Evolutionary conservation across 2,329 filamentous ascomycete genomes (phyloP).

Genomic region (Leptographium galeiforme): DNA sequence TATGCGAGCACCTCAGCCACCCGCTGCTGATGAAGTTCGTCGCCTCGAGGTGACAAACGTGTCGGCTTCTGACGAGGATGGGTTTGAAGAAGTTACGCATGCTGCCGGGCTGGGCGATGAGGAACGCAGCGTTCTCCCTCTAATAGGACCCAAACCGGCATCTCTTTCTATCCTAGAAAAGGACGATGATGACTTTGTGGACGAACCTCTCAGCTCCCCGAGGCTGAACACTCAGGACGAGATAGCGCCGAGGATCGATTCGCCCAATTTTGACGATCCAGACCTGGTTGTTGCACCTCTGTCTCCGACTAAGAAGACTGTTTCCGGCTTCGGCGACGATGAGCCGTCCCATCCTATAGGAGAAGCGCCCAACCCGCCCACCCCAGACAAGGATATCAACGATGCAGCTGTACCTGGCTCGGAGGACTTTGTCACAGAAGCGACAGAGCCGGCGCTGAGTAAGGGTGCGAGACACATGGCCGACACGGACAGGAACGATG

Average conservation of each 20-base stretch:
- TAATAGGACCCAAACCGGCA: conserved; percentile 13
- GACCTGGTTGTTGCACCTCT: conserved; percentile 44
- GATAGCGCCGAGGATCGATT: conserved; percentile 30
- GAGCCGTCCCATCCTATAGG: neutral
- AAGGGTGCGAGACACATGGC: conserved; percentile 8
- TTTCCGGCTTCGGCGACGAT: neutral
- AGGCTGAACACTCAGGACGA: conserved; percentile 48
- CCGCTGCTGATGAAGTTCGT: conserved; percentile 49
- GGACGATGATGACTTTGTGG: conserved; percentile 63
- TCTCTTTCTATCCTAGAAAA: conserved; percentile 33
- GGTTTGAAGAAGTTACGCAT: conserved; percentile 77
- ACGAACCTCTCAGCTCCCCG: conserved; percentile 61
- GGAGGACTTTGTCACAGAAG: conserved; percentile 11
- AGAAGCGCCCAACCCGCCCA: neutral
- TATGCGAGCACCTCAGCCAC: conserved; percentile 39
- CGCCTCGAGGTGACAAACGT: conserved; percentile 66
- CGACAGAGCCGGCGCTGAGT: conserved; percentile 10
- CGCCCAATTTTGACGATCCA: conserved; percentile 38
- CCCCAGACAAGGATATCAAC: neutral
- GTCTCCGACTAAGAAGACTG: conserved; percentile 33
- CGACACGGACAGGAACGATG: conserved; percentile 12
- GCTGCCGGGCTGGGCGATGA: conserved; percentile 57
- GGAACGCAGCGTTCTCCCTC: conserved; percentile 25
- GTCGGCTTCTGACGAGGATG: conserved; percentile 60
- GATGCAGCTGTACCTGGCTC: neutral